These are phyloP conservation scores for Rhynchosporium graminicola DNA, from an alignment of 2,329 filamentous ascomycete genomes.

Conservation along the genomic window DNA sequence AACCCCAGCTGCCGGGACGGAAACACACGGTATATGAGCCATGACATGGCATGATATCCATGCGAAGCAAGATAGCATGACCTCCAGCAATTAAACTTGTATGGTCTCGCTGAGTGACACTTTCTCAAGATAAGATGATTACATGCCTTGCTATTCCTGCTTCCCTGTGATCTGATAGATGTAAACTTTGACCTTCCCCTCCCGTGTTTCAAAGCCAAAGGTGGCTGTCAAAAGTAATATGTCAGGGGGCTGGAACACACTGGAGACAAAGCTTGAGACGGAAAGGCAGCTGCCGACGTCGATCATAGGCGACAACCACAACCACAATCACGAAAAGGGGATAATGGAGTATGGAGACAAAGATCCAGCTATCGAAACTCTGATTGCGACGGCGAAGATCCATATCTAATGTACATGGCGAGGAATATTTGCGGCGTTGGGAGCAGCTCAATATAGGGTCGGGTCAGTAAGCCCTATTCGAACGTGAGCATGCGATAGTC, in stretches of 20 bases:
- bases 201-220: background rate
- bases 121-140: no score
- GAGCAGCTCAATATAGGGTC: no score
- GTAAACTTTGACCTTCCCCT: background rate
- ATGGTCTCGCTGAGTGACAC: no score
- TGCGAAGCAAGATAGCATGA: no score
- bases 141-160: no score
- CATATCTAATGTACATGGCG: background rate
- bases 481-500: constrained; percentile 16
- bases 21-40: no score
- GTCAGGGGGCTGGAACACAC: background rate
- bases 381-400: constrained; percentile 3
- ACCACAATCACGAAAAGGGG: no score
- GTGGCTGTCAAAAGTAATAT: background rate
- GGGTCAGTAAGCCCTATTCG: no score
- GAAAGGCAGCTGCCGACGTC: constrained; percentile 18
- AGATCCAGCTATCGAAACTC: constrained; percentile 18
- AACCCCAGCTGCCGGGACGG: no score
- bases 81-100: no score
- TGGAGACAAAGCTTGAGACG: constrained; percentile 2
- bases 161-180: no score
- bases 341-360: background rate
- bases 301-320: constrained; percentile 14
- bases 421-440: background rate
- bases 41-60: no score